Percentiles rank a stretch among this genome's conserved stretches.
phyloP scores from a whole-genome alignment of 2,329 filamentous ascomycete species.

The Fusarium tupiense region DNA sequence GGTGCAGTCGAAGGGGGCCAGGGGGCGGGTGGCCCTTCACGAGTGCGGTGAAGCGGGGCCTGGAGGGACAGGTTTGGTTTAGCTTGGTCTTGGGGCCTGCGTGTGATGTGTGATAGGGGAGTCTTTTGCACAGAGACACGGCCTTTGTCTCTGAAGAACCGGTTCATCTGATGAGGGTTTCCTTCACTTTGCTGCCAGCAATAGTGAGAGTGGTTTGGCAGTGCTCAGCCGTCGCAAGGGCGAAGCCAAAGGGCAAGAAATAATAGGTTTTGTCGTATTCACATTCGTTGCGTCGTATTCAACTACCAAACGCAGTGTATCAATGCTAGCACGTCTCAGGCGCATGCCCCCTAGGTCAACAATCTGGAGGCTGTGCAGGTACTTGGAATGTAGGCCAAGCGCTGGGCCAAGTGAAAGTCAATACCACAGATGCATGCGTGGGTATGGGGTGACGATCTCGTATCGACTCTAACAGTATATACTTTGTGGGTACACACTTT shows the following conservation, averaged over 20 bases:
- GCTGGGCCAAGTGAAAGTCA: constrained; percentile 28
- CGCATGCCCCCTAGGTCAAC: constrained; percentile 13
- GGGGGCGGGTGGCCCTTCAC: constrained; percentile 11
- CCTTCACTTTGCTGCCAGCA: background rate
- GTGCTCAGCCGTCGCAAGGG: background rate
- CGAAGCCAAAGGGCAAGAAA: background rate
- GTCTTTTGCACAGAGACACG: constrained; percentile 4
- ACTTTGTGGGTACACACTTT: constrained; percentile 21
- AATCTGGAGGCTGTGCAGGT: constrained; percentile 42
- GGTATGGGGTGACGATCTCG: constrained; percentile 40
- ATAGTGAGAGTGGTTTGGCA: background rate
- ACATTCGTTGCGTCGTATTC: constrained; percentile 14
- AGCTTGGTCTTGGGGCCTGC: constrained; percentile 30
- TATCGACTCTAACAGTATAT: constrained; percentile 45
- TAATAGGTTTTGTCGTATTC: constrained; percentile 2
- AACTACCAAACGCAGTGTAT: constrained; percentile 15
- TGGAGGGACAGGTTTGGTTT: constrained; percentile 33
- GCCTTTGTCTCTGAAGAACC: background rate
- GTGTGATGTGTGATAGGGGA: constrained; percentile 35
- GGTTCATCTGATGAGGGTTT: background rate
- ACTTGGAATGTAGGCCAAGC: constrained; percentile 36
- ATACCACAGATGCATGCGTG: constrained; percentile 9
- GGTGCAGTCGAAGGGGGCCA: constrained; percentile 19
- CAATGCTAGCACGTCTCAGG: constrained; percentile 35
- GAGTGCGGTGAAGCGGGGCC: constrained; percentile 30